These are phyloP conservation scores for Pulveroboletus sp. DNA, from an alignment of 768 basidiomycete genomes.

Conservation along the genomic window DNA sequence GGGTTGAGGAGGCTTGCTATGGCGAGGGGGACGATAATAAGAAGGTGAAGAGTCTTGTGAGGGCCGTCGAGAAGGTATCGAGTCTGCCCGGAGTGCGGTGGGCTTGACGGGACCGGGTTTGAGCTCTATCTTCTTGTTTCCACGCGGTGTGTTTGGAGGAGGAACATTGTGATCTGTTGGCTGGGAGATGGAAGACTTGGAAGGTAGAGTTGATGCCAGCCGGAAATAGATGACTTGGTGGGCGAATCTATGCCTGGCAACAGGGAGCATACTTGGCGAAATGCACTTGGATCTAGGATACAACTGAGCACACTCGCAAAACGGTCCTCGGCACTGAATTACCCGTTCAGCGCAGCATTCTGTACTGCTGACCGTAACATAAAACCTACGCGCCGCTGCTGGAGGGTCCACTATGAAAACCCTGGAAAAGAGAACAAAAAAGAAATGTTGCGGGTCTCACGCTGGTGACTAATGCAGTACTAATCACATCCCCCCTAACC, in stretches of 20 bases:
- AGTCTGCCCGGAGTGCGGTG: slow-evolving; percentile 22
- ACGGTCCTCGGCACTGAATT: background rate
- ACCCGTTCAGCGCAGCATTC: slow-evolving; percentile 40
- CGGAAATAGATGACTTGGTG: slow-evolving; percentile 8
- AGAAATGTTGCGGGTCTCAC: slow-evolving; percentile 11
- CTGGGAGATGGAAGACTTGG: slow-evolving; percentile 20
- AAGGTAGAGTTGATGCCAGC: slow-evolving; percentile 29
- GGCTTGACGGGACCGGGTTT: slow-evolving; percentile 62
- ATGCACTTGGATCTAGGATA: slow-evolving; percentile 19
- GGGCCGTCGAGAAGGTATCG: slow-evolving; percentile 13
- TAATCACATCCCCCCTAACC: too few relatives aligned
- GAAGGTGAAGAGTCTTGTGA: slow-evolving; percentile 28
- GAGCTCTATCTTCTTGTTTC: slow-evolving; percentile 53
- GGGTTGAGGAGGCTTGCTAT: slow-evolving; percentile 17
- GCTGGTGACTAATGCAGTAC: background rate
- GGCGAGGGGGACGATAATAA: slow-evolving; percentile 25
- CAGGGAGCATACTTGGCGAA: slow-evolving; percentile 1
- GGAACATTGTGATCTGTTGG: slow-evolving; percentile 22
- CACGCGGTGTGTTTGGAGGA: slow-evolving; percentile 28
- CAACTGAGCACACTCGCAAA: slow-evolving; percentile 3
- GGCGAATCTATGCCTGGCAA: background rate
- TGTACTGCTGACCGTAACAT: slow-evolving; percentile 40
- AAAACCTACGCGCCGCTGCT: slow-evolving; percentile 20
- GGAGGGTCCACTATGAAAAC: background rate
- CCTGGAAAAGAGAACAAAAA: background rate